phyloP scores from a whole-genome alignment of 345 rosid species.

The Arabis hirsuta region DNA sequence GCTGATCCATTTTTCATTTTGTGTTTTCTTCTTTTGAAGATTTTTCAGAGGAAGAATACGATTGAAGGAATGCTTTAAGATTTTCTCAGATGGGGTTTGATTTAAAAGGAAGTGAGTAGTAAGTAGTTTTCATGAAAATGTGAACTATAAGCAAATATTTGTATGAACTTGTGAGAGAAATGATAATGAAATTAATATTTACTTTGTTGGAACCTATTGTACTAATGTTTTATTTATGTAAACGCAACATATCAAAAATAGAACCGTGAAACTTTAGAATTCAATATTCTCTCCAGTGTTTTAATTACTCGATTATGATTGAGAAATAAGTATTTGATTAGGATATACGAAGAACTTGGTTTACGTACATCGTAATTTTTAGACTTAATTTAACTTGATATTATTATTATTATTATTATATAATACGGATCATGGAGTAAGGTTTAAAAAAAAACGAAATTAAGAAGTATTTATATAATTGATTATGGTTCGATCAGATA shows the following conservation, averaged over 20 bases:
- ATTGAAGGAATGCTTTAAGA: constrained; percentile 20
- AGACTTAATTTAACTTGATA: too few species aligned
- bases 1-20: constrained; percentile 63
- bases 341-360: too few species aligned
- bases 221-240: neutral
- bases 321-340: too few species aligned
- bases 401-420: too few species aligned
- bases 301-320: too few species aligned
- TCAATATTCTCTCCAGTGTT: neutral
- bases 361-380: too few species aligned
- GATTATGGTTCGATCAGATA: too few species aligned
- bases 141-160: constrained; percentile 21
- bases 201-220: neutral
- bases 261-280: neutral
- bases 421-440: too few species aligned
- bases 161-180: too few species aligned
- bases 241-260: neutral
- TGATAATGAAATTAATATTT: neutral
- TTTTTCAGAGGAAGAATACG: neutral
- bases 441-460: too few species aligned
- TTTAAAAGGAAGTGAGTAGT: constrained; percentile 32
- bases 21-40: neutral
- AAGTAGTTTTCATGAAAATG: constrained; percentile 15
- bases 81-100: constrained; percentile 18
- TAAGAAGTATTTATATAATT: too few species aligned